A percentile compares a stretch with the other conserved stretches of the same genome.
phyloP scores from a whole-genome alignment of 2,329 filamentous ascomycete species.

The Colletotrichum costaricense region DNA sequence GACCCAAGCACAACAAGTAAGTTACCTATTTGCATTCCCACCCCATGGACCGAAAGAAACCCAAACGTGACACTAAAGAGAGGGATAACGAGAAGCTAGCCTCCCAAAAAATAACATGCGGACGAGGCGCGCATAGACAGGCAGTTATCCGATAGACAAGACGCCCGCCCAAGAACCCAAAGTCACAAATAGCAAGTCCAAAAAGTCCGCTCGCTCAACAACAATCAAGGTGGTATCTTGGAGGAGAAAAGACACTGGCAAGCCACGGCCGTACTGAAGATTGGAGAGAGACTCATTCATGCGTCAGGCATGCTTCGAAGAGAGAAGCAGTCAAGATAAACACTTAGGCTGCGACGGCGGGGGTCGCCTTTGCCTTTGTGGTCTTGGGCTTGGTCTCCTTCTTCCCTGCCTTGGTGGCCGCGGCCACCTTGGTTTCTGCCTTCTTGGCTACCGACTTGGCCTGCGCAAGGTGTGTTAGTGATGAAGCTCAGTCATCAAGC shows the following conservation, averaged over 20 bases:
- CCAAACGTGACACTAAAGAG: background rate
- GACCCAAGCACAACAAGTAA: background rate
- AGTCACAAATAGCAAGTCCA: constrained; percentile 2
- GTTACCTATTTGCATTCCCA: background rate
- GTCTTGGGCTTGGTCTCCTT: constrained; percentile 37
- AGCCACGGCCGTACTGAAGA: background rate
- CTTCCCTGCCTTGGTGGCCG: constrained; percentile 30
- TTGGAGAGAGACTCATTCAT: background rate
- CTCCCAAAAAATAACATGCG: background rate
- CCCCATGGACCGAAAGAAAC: background rate
- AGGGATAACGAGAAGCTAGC: background rate
- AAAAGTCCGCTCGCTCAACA: constrained; percentile 19
- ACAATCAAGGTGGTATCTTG: constrained; percentile 29
- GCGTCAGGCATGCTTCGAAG: background rate
- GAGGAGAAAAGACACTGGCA: constrained; percentile 22
- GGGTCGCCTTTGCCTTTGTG: constrained; percentile 20
- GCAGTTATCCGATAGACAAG: background rate
- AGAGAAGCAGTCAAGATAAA: background rate
- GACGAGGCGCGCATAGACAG: background rate
- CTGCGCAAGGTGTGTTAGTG: background rate
- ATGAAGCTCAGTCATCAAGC: background rate
- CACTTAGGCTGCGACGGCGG: constrained; percentile 4
- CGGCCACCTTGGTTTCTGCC: constrained; percentile 26
- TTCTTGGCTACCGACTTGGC: constrained; percentile 34
- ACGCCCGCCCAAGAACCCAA: background rate